A percentile compares a stretch with the other conserved stretches of the same genome.
Evolutionary conservation across 78 protist genomes (phyloP).

Genomic region (Speleostelium caveatum): DNA sequence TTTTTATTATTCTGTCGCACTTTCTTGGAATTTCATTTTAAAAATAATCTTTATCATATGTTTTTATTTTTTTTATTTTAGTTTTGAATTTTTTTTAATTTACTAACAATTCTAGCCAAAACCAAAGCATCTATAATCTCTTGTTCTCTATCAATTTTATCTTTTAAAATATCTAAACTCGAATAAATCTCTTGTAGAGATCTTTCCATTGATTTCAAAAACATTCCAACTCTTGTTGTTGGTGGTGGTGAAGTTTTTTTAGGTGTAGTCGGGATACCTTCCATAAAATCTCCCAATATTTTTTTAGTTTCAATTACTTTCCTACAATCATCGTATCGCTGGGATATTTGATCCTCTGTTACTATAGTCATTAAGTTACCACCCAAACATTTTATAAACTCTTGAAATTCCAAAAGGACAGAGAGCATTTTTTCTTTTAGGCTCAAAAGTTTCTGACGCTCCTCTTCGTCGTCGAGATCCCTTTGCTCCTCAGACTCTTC

Average conservation of each 20-base stretch:
- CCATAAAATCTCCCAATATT: conserved; percentile 53
- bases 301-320: conserved; percentile 56
- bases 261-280: conserved; percentile 37
- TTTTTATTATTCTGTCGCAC: too few species aligned
- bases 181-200: conserved; percentile 45
- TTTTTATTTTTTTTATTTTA: too few species aligned
- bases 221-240: conserved; percentile 30
- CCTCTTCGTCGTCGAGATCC: conserved; percentile 61
- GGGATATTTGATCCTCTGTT: conserved; percentile 48
- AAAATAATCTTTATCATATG: too few species aligned
- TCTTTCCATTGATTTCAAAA: conserved; percentile 69
- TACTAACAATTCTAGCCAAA: conserved; percentile 32
- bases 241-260: conserved; percentile 12
- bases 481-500: conserved; percentile 11
- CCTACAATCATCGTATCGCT: conserved; percentile 54
- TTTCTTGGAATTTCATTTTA: too few species aligned
- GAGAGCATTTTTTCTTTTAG: conserved; percentile 32
- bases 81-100: conserved; percentile 60
- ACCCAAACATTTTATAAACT: conserved; percentile 11
- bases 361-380: conserved; percentile 4
- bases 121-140: conserved; percentile 21
- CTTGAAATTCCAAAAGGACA: conserved; percentile 12
- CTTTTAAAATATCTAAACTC: conserved; percentile 12
- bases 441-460: neutral
- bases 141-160: neutral